A percentile compares a stretch with the other conserved stretches of the same genome.
phyloP scores from a whole-genome alignment of 2,329 filamentous ascomycete species.

The Botrytis fragariae region DNA sequence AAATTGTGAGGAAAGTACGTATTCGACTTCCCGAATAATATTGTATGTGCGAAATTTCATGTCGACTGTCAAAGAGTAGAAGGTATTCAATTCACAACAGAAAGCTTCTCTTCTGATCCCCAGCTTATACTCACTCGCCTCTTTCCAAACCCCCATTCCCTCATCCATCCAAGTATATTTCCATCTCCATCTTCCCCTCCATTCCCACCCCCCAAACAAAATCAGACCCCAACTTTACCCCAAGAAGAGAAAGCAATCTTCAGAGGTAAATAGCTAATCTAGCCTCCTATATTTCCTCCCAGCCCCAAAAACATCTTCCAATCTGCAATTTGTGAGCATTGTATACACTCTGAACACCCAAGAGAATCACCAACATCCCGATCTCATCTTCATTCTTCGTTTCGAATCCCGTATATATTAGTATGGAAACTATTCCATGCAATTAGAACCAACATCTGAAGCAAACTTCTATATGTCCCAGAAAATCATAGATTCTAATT shows the following conservation, averaged over 20 bases:
- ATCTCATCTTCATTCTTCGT: not conserved
- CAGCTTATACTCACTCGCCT: not conserved
- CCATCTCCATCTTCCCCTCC: too few relatives aligned
- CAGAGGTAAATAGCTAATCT: too few relatives aligned
- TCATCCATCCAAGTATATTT: too few relatives aligned
- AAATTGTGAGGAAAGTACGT: not conserved
- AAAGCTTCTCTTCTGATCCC: not conserved
- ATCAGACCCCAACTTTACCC: too few relatives aligned
- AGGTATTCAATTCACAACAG: not conserved
- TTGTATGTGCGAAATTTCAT: not conserved
- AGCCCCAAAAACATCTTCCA: not conserved
- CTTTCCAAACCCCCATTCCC: not conserved
- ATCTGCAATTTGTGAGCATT: not conserved
- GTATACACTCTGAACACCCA: not conserved
- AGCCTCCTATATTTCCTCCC: not conserved
- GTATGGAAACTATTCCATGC: not conserved
- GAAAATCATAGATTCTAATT: not conserved
- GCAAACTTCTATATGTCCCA: not conserved
- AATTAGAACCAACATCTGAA: not conserved
- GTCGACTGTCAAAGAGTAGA: not conserved
- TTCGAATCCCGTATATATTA: accelerated
- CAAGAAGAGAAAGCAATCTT: not conserved
- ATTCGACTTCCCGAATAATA: not conserved
- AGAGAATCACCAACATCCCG: not conserved
- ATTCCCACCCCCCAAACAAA: too few relatives aligned